Base-by-base conservation (phyloP, 495 filamentous ascomycete species). In the Tuber melanosporum region DNA sequence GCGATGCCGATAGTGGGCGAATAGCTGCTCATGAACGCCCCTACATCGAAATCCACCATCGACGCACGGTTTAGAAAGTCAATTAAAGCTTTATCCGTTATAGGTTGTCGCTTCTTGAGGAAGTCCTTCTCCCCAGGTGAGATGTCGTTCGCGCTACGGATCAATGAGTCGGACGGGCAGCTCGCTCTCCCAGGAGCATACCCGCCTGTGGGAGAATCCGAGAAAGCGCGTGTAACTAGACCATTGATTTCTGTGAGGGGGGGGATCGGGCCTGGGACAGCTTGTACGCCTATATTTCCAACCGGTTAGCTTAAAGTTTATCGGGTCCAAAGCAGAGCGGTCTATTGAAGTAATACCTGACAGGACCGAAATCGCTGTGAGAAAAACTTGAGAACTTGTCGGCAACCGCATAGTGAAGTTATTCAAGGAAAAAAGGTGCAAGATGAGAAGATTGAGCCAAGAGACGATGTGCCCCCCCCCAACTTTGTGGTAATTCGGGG, bases 31-130 rank as follows among this genome's bases (percentile, higher is more conserved):
- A 99, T 87, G 81, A 94, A 98, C 5, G 83, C 81, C 3, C 82
- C 87, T 22, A 91, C 92, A 84, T 99, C 92, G 78, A 95, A 95
- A 77, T 89, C 90, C 26, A 87, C 82, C 76, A 99, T 93, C 73
- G 90, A 90, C 76, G 93, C 85, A 77, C 92, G 89, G 22, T 86
- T 85, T 52, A 99, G 88, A 72, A 97, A 90, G 41, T 92, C 87
- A 44, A 86, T 88, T 89, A 97, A 87, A n/a, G 93, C 89, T 4
- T 87, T 82, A 47, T 92, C 78, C 0, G 91, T 92, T 49, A 86
- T 87, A 66, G 82, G 83, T 70, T 90, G 85, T 73, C 91, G 86
- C 70, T 84, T 86, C 74, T 80, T 83, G 22, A 79, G 57, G 41
- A 76, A 83, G 20, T 75, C 73, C 39, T 74, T 73, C 57, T 84